A percentile compares a stretch with the other conserved stretches of the same genome.
Conservation (phyloP, 495 filamentous ascomycete genomes). For the Talaromyces proteolyticus region DNA sequence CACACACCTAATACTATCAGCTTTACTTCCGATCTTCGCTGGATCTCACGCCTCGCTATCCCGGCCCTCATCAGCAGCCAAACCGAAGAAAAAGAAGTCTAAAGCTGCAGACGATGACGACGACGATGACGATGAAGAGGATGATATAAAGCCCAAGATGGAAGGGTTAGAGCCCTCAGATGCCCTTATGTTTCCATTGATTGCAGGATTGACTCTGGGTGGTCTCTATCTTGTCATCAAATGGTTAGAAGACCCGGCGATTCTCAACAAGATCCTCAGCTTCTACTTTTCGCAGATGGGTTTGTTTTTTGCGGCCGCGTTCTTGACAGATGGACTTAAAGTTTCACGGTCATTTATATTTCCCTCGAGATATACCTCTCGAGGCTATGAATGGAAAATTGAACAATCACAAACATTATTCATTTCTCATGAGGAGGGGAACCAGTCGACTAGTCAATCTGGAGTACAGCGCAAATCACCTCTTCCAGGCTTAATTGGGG, state of each 20-base stretch:
- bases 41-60: slow-evolving; percentile 66
- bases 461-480: slow-evolving; percentile 31
- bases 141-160: slow-evolving; percentile 44
- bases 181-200: slow-evolving; percentile 80
- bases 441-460: slow-evolving; percentile 2
- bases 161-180: slow-evolving; percentile 77
- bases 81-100: slow-evolving; percentile 42
- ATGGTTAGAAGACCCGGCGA: slow-evolving; percentile 72
- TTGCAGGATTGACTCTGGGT: slow-evolving; percentile 66
- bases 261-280: slow-evolving; percentile 79
- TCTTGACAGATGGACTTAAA: slow-evolving; percentile 62
- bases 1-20: slow-evolving; percentile 58
- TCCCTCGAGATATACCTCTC: slow-evolving; percentile 46
- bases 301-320: slow-evolving; percentile 62
- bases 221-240: slow-evolving; percentile 87
- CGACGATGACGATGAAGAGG: slow-evolving; percentile 40
- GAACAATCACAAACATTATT: slow-evolving; percentile 27
- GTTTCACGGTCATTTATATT: slow-evolving; percentile 66
- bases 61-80: slow-evolving; percentile 73
- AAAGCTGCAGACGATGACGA: slow-evolving; percentile 54
- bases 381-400: slow-evolving; percentile 29
- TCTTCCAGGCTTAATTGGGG: slow-evolving; percentile 43
- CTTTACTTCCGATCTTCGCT: slow-evolving; percentile 67
- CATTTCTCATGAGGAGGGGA: slow-evolving; percentile 6
- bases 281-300: slow-evolving; percentile 82